Percentiles rank a stretch among this genome's conserved stretches.
Conservation (phyloP, 495 filamentous ascomycete species). For the Aspergillus sclerotioniger region DNA sequence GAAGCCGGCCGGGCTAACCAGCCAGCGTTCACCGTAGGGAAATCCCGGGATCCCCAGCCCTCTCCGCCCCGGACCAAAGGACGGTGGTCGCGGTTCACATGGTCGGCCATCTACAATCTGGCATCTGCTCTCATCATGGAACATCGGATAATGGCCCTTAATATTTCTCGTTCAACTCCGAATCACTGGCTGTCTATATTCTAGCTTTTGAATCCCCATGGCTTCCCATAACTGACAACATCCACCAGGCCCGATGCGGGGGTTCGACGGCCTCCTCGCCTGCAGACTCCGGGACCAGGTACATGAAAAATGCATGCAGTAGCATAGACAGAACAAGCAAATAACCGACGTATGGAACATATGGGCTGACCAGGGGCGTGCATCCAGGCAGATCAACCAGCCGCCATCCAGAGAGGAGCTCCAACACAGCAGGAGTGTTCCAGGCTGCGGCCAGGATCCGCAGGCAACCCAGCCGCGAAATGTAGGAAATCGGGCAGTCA, state of each 20-base stretch:
- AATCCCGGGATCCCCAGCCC: conserved; percentile 2
- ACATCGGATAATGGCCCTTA: conserved; percentile 8
- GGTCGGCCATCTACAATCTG: too few species aligned
- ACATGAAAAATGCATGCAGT: conserved; percentile 10
- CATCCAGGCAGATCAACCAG: conserved; percentile 8
- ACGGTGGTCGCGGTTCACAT: neutral
- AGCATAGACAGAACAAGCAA: conserved; percentile 12
- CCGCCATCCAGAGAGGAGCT: neutral
- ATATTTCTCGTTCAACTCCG: conserved; percentile 13
- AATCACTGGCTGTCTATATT: conserved; percentile 22
- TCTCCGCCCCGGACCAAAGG: conserved; percentile 13
- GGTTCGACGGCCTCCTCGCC: neutral
- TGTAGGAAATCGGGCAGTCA: conserved; percentile 15
- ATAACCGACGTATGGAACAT: conserved; percentile 22
- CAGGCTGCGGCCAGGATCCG: neutral
- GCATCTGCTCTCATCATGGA: too few species aligned
- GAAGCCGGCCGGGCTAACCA: too few species aligned
- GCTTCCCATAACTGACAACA: conserved; percentile 4
- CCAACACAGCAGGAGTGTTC: conserved; percentile 6
- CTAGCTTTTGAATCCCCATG: conserved; percentile 20
- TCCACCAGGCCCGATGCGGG: neutral
- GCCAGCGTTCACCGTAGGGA: conserved; percentile 1
- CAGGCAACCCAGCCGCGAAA: conserved; percentile 13
- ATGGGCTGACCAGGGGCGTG: conserved; percentile 14
- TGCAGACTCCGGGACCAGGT: conserved; percentile 4